Conservation (phyloP, 805 yeast species). For the Ogataea minuta region DNA sequence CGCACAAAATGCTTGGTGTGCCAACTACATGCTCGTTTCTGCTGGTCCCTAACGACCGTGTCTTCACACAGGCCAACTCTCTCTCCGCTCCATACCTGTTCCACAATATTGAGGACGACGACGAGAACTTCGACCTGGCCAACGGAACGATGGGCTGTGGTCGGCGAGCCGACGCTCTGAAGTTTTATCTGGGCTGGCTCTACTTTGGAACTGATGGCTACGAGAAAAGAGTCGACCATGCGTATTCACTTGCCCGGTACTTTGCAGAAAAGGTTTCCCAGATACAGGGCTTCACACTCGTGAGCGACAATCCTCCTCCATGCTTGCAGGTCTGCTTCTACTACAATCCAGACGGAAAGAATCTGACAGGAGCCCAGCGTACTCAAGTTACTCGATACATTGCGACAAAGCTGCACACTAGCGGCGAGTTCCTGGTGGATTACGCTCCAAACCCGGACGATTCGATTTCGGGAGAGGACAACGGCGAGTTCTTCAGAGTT, state of each 20-base stretch:
- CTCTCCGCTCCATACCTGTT: slow-evolving; percentile 77
- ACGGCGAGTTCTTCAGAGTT: slow-evolving; percentile 81
- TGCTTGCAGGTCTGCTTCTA: slow-evolving; percentile 85
- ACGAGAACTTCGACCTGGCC: slow-evolving; percentile 67
- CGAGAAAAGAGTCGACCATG: slow-evolving; percentile 66
- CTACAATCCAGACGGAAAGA: slow-evolving; percentile 43
- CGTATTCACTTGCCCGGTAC: slow-evolving; percentile 61
- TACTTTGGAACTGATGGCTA: slow-evolving; percentile 74
- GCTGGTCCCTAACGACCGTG: slow-evolving; percentile 62
- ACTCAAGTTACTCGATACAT: slow-evolving; percentile 60
- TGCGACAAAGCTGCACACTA: slow-evolving; percentile 54
- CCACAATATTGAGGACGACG: slow-evolving; percentile 55
- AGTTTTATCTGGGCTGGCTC: slow-evolving; percentile 76
- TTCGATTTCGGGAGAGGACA: slow-evolving; percentile 36
- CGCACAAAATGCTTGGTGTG: slow-evolving; percentile 87
- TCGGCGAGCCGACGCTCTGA: slow-evolving; percentile 77
- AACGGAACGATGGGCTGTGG: slow-evolving; percentile 95
- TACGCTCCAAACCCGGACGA: slow-evolving; percentile 67
- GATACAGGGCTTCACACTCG: slow-evolving; percentile 49
- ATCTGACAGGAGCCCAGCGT: slow-evolving; percentile 36
- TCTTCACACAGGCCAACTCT: slow-evolving; percentile 71
- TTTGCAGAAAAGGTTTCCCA: slow-evolving; percentile 45
- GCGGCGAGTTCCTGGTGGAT: slow-evolving; percentile 72
- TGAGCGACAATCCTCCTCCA: slow-evolving; percentile 61
- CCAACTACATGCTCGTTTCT: slow-evolving; percentile 77